These are phyloP conservation scores for Hirschioporus abietinus DNA, from an alignment of 768 basidiomycete genomes.

Conservation along the genomic window DNA sequence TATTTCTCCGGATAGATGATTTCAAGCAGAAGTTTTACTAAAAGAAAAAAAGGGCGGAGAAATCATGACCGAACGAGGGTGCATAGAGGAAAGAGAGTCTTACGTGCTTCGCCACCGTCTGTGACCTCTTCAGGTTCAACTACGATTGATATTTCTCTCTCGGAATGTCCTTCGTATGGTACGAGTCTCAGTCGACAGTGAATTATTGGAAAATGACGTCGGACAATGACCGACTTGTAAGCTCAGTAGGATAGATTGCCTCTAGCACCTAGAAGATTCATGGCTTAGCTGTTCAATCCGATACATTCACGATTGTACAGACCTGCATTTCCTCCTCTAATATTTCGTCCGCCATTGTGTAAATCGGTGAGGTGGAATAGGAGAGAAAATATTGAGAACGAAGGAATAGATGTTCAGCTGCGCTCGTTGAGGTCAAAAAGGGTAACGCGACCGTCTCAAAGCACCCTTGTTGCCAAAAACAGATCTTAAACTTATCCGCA, in stretches of 20 bases:
- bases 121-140: constrained; percentile 81
- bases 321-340: constrained; percentile 93
- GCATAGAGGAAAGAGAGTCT: constrained; percentile 20
- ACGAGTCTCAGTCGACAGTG: constrained; percentile 38
- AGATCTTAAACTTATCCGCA: not conserved
- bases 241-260: constrained; percentile 92
- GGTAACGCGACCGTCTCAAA: not conserved
- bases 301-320: constrained; percentile 7
- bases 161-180: constrained; percentile 69
- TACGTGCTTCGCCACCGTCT: constrained; percentile 56
- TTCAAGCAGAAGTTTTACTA: constrained; percentile 70
- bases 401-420: constrained; percentile 7
- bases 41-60: constrained; percentile 26
- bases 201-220: constrained; percentile 22
- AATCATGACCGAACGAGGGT: constrained; percentile 12
- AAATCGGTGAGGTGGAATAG: not conserved
- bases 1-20: constrained; percentile 80
- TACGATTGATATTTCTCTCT: constrained; percentile 74
- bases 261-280: constrained; percentile 69
- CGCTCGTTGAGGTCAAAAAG: not conserved
- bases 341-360: constrained; percentile 55
- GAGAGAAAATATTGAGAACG: constrained; percentile 10
- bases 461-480: not conserved
- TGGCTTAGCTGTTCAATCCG: constrained; percentile 12
- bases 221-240: constrained; percentile 65